Evolutionary conservation across 768 basidiomycete species (phyloP).

Genomic region (Scleroderma bovista): DNA sequence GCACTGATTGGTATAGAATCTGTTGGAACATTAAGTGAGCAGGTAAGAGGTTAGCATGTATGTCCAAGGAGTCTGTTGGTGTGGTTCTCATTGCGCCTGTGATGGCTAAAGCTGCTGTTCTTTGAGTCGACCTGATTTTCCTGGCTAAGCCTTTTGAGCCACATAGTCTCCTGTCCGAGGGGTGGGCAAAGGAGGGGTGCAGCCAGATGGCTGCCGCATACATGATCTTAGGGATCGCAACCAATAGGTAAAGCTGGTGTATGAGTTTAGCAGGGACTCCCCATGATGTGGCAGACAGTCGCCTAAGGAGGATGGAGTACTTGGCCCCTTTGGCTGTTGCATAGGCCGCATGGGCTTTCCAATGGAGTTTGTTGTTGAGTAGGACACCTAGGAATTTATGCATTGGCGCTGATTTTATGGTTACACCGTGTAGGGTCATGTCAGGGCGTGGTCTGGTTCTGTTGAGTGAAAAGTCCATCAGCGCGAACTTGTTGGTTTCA

Average conservation of each 20-base stretch:
- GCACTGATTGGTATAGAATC: too few species aligned
- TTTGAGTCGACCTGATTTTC: too few species aligned
- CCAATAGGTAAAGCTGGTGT: slow-evolving; percentile 20
- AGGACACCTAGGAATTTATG: background rate
- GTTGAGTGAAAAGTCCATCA: too few species aligned
- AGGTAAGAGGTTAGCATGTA: too few species aligned
- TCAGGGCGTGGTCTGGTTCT: background rate
- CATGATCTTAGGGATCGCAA: slow-evolving; percentile 25
- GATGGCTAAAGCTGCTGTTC: too few species aligned
- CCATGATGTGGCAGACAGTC: background rate
- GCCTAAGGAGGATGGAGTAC: background rate
- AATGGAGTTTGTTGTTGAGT: background rate
- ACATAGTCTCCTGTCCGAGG: too few species aligned
- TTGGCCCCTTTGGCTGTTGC: background rate
- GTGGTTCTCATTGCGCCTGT: too few species aligned
- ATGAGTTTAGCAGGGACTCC: slow-evolving; percentile 14
- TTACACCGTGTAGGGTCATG: background rate
- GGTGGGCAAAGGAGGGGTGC: too few species aligned
- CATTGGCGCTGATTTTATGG: background rate
- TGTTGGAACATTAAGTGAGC: too few species aligned
- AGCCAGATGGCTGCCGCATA: slow-evolving; percentile 27
- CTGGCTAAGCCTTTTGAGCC: too few species aligned
- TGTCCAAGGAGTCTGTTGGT: too few species aligned
- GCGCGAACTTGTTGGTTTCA: background rate
- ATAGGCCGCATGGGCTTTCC: background rate